Evolutionary conservation across 345 rosid genomes (phyloP).

Genomic region (Eucalyptus cloeziana): DNA sequence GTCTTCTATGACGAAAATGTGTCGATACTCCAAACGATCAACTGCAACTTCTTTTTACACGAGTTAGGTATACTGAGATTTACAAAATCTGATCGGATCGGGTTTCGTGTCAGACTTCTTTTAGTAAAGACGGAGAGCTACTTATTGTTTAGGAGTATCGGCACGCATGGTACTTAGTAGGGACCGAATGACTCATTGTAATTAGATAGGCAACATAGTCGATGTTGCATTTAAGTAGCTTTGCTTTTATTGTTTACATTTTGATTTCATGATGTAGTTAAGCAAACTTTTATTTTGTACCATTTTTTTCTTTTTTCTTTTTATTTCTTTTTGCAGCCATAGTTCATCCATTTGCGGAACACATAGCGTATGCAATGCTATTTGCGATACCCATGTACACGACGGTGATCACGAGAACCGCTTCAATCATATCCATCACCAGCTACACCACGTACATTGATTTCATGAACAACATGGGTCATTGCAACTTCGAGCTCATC

Average conservation of each 20-base stretch:
- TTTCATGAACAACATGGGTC: slow-evolving; percentile 42
- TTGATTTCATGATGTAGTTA: neutral
- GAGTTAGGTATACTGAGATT: neutral
- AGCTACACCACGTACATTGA: slow-evolving; percentile 21
- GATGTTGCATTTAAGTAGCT: neutral
- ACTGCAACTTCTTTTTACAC: neutral
- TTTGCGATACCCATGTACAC: slow-evolving; percentile 18
- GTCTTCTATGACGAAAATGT: neutral
- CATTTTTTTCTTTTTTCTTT: neutral
- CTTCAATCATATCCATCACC: neutral
- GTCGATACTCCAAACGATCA: neutral
- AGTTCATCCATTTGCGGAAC: slow-evolving; percentile 43
- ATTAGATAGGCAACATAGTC: neutral
- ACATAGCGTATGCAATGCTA: slow-evolving; percentile 15
- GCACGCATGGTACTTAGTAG: no score
- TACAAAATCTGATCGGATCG: neutral
- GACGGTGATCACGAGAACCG: neutral
- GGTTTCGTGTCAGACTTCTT: neutral
- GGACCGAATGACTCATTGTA: neutral
- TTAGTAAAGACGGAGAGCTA: neutral
- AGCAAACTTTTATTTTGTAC: neutral
- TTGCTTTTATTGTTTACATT: neutral
- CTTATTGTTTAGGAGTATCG: neutral
- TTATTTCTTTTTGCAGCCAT: slow-evolving; percentile 18
- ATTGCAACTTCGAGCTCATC: slow-evolving; percentile 47